Percentiles rank a stretch among this genome's conserved stretches.
These are phyloP conservation scores for Cystodermella granulosa DNA, from an alignment of 1,284 basidiomycete species.

Conservation along the genomic window DNA sequence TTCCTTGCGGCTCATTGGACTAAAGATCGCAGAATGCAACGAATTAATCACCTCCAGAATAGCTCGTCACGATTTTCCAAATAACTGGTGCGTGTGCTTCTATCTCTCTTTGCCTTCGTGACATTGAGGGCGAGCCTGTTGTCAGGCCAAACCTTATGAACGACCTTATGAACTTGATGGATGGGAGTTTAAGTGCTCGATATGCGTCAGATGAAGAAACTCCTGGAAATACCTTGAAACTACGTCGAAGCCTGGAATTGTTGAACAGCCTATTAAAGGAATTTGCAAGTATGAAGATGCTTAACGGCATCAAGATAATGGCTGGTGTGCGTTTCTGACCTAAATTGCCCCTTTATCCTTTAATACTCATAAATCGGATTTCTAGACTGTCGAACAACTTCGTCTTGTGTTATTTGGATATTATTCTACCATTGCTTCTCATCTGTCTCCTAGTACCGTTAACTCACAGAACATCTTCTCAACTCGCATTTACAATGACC, in stretches of 20 bases:
- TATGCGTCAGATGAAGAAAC: constrained; percentile 42
- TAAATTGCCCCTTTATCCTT: constrained; percentile 5
- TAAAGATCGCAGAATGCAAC: constrained; percentile 70
- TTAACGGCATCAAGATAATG: constrained; percentile 61
- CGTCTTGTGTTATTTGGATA: constrained; percentile 51
- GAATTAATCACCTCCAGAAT: constrained; percentile 65
- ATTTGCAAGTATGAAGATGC: constrained; percentile 62
- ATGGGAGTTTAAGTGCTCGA: constrained; percentile 48
- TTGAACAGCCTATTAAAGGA: constrained; percentile 66
- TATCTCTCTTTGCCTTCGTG: constrained; percentile 5
- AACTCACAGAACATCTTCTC: constrained; percentile 37
- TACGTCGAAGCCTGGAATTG: constrained; percentile 58
- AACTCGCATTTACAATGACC: constrained; percentile 45
- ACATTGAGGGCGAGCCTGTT: constrained; percentile 5
- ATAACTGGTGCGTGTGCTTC: constrained; percentile 54
- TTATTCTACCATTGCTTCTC: constrained; percentile 53
- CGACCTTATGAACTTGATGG: constrained; percentile 54
- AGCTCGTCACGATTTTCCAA: constrained; percentile 67
- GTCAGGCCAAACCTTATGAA: constrained; percentile 59
- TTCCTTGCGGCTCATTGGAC: constrained; percentile 1
- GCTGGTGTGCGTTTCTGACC: constrained; percentile 41
- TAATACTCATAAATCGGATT: constrained; percentile 6
- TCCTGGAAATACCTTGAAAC: constrained; percentile 45
- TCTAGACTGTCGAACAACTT: constrained; percentile 54
- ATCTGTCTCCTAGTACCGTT: constrained; percentile 42